phyloP scores from a whole-genome alignment of 768 basidiomycete genomes.

The Lyophyllum shimeji region DNA sequence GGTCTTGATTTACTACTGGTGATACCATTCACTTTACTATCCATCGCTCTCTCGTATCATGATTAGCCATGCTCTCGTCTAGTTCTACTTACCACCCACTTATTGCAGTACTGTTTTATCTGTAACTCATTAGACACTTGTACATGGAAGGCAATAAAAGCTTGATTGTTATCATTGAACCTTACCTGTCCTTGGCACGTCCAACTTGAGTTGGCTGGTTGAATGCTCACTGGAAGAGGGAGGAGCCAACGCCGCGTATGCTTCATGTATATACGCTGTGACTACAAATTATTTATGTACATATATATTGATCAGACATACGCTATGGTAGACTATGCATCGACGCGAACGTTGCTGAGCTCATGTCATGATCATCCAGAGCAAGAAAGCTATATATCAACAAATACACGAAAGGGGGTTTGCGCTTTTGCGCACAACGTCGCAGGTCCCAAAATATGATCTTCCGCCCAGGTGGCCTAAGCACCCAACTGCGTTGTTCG shows the following conservation, averaged over 20 bases:
- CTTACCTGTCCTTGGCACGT: neutral
- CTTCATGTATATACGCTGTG: neutral
- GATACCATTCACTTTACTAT: neutral
- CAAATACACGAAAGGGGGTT: neutral
- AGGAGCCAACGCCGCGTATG: neutral
- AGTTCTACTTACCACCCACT: neutral
- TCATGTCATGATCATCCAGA: neutral
- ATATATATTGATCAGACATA: conserved; percentile 9
- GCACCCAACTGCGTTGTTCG: conserved; percentile 6
- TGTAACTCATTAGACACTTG: neutral
- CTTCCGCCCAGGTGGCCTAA: neutral
- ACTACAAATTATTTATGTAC: conserved; percentile 7
- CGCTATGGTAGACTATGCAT: neutral
- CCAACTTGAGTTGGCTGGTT: no score
- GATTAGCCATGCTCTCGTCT: neutral
- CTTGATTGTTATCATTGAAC: neutral
- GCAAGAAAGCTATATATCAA: neutral
- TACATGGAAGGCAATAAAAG: neutral
- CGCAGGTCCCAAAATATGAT: neutral
- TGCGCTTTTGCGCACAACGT: neutral
- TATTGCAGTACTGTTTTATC: neutral
- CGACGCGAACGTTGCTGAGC: neutral
- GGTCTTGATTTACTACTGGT: neutral
- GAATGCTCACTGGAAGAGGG: neutral
- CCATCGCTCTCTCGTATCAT: neutral